phyloP scores from a whole-genome alignment of 148 eudicot genomes.

The Rhododendron molle region DNA sequence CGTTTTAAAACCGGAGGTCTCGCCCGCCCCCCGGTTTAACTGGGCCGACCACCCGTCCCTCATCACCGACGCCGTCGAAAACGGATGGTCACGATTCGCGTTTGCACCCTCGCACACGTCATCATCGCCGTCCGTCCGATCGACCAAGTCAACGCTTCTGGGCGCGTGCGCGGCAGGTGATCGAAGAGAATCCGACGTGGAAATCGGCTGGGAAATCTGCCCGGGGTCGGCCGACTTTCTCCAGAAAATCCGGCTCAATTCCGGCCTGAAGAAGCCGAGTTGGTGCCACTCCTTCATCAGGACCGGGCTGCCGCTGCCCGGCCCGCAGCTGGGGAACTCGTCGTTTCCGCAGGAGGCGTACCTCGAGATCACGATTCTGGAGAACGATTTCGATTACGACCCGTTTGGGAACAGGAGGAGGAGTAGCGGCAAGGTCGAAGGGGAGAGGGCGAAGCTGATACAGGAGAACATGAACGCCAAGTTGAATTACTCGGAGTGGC shows the following conservation, averaged over 20 bases:
- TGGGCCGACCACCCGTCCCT: constrained; percentile 78
- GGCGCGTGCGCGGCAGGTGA: constrained; percentile 24
- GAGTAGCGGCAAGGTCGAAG: constrained; percentile 13
- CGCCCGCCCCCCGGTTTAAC: constrained; percentile 33
- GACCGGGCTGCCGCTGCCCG: constrained; percentile 71
- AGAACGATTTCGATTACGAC: constrained; percentile 15
- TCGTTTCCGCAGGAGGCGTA: constrained; percentile 88
- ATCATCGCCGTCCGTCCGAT: constrained; percentile 32
- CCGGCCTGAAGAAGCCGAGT: constrained; percentile 24
- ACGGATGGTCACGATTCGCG: constrained; percentile 82
- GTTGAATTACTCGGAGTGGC: constrained; percentile 14
- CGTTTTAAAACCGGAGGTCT: constrained; percentile 32
- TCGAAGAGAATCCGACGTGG: constrained; percentile 29
- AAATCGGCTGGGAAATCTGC: constrained; percentile 66
- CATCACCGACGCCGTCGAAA: constrained; percentile 62
- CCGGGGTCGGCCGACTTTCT: constrained; percentile 65
- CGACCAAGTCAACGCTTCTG: constrained; percentile 27
- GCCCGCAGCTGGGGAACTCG: constrained; percentile 52
- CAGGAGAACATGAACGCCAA: constrained; percentile 14
- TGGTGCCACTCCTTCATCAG: constrained; percentile 21
- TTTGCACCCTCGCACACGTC: constrained; percentile 28
- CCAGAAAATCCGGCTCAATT: constrained; percentile 60
- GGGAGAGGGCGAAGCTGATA: constrained; percentile 47
- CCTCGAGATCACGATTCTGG: constrained; percentile 60
- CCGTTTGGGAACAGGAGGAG: neutral